phyloP scores from a whole-genome alignment of 1,284 basidiomycete genomes.

The Ceratobasidium sp. region DNA sequence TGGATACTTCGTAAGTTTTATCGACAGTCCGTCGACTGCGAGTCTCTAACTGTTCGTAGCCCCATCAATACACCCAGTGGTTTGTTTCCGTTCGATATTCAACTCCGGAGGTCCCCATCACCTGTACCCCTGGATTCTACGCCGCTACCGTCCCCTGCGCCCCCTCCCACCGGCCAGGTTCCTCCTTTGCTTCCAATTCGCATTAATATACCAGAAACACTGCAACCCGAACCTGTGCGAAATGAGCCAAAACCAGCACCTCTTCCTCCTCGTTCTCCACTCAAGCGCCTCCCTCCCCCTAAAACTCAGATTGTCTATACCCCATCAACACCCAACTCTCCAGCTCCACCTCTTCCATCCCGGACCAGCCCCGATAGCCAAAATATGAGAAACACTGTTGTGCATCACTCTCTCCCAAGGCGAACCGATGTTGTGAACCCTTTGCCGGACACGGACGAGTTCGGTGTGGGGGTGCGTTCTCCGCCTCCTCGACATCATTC shows the following conservation, averaged over 20 bases:
- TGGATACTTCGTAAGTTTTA: slow-evolving; percentile 31
- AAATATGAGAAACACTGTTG: background rate
- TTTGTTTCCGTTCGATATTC: slow-evolving; percentile 12
- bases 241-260: background rate
- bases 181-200: slow-evolving; percentile 29
- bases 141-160: background rate
- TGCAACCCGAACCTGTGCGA: background rate
- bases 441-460: slow-evolving; percentile 19
- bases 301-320: slow-evolving; percentile 17
- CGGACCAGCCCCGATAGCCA: slow-evolving; percentile 26
- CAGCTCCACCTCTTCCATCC: slow-evolving; percentile 31
- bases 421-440: background rate
- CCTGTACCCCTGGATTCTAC: slow-evolving; percentile 14
- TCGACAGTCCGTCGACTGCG: background rate
- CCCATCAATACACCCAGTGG: slow-evolving; percentile 17
- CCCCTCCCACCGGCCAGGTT: background rate
- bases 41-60: slow-evolving; percentile 7
- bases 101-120: slow-evolving; percentile 18
- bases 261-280: slow-evolving; percentile 20
- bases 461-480: slow-evolving; percentile 23
- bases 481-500: slow-evolving; percentile 30
- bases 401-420: slow-evolving; percentile 24
- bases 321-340: slow-evolving; percentile 18
- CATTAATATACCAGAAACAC: slow-evolving; percentile 26
- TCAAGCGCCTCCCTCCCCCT: slow-evolving; percentile 11